phyloP scores from a whole-genome alignment of 768 basidiomycete genomes.

The Tremella mesenterica region DNA sequence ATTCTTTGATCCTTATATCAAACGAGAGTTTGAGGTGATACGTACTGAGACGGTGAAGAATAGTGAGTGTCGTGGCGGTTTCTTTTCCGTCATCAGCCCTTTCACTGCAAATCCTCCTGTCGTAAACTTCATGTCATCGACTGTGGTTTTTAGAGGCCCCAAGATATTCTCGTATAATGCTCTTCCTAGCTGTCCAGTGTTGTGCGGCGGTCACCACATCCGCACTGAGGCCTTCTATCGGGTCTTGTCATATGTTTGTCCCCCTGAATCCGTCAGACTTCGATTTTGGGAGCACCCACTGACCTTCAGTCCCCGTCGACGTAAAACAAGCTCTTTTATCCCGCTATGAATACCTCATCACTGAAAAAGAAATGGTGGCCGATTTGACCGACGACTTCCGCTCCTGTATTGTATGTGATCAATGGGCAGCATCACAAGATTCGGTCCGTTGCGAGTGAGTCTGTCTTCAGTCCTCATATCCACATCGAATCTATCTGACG shows the following conservation, averaged over 20 bases:
- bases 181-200: too few species aligned
- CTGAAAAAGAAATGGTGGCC: constrained; percentile 84
- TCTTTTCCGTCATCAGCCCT: neutral
- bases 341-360: constrained; percentile 89
- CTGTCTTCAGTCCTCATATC: neutral
- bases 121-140: neutral
- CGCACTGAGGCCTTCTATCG: too few species aligned
- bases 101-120: neutral
- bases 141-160: too few species aligned
- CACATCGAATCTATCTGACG: neutral
- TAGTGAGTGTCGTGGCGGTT: constrained; percentile 52
- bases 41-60: constrained; percentile 78
- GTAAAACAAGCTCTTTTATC: constrained; percentile 66
- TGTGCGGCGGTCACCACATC: too few species aligned
- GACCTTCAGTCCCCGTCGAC: constrained; percentile 60
- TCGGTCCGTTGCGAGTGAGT: constrained; percentile 44
- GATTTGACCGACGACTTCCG: constrained; percentile 81
- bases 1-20: constrained; percentile 94
- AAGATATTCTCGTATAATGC: too few species aligned
- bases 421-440: constrained; percentile 80
- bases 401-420: constrained; percentile 71
- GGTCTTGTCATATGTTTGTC: too few species aligned
- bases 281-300: neutral
- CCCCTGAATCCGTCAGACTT: neutral
- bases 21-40: constrained; percentile 95